These are phyloP conservation scores for Cordyceps fumosorosea DNA, from an alignment of 2,329 filamentous ascomycete genomes.

Conservation along the genomic window DNA sequence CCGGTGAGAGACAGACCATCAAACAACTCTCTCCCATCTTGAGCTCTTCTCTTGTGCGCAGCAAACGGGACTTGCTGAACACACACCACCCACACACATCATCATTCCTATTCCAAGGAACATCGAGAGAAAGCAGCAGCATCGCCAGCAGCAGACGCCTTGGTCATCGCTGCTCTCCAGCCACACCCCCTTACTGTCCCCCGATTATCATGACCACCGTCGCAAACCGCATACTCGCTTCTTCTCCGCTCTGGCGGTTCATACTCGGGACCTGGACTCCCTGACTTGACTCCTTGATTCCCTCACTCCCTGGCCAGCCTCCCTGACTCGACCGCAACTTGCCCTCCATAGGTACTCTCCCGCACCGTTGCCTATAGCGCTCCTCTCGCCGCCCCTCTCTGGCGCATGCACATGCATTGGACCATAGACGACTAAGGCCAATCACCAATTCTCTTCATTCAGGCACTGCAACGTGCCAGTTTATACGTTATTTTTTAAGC, in stretches of 20 bases:
- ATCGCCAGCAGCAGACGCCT: background rate
- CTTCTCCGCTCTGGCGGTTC: conserved; percentile 13
- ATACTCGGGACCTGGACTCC: conserved; percentile 12
- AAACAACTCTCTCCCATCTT: background rate
- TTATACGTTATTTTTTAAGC: conserved; percentile 1
- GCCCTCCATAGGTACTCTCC: background rate
- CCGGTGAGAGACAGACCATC: background rate
- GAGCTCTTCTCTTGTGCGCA: background rate
- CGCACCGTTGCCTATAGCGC: conserved; percentile 4
- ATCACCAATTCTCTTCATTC: conserved; percentile 7
- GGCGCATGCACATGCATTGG: conserved; percentile 12
- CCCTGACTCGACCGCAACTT: conserved; percentile 9
- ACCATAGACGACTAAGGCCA: conserved; percentile 7
- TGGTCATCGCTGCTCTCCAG: background rate
- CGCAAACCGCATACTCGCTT: conserved; percentile 7
- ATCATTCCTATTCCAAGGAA: background rate
- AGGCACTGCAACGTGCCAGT: conserved; percentile 5
- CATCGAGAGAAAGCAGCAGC: background rate
- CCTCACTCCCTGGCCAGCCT: background rate
- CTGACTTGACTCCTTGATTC: background rate
- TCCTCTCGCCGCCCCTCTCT: conserved; percentile 7
- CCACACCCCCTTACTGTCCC: background rate
- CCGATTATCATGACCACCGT: conserved; percentile 10
- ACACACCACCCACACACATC: background rate
- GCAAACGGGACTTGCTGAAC: background rate